A percentile compares a stretch with the other conserved stretches of the same genome.
Conservation (phyloP, 2,329 filamentous ascomycete species). For the Zarea fungicola region DNA sequence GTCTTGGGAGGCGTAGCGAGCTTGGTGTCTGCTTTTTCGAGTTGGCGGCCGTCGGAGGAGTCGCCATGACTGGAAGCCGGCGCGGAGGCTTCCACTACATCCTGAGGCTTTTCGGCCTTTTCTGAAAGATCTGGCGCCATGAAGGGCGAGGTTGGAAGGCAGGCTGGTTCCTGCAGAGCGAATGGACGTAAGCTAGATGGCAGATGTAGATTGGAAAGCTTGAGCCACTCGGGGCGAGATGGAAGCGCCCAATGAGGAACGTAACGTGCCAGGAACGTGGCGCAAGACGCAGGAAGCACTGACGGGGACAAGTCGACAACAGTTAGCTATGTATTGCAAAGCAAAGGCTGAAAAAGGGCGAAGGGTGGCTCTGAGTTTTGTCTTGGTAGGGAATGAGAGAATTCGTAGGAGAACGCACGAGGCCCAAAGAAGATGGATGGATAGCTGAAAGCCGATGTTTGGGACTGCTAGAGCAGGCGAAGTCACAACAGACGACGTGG, state of each 20-base stretch:
- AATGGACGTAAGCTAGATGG: not conserved
- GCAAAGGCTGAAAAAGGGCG: too few relatives aligned
- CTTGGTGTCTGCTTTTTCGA: slow-evolving; percentile 41
- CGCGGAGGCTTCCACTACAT: slow-evolving; percentile 22
- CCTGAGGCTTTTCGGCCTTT: slow-evolving; percentile 9
- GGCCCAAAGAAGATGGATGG: too few relatives aligned
- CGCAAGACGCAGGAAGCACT: not conserved
- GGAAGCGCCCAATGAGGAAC: not conserved
- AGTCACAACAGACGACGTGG: slow-evolving; percentile 6
- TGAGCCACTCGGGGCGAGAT: not conserved
- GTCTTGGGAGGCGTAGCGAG: slow-evolving; percentile 26
- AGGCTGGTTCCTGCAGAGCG: slow-evolving; percentile 1
- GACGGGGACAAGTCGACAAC: too few relatives aligned
- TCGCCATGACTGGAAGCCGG: slow-evolving; percentile 31
- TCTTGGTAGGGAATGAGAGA: too few relatives aligned
- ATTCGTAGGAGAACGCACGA: too few relatives aligned
- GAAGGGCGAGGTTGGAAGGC: slow-evolving; percentile 2
- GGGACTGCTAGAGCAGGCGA: not conserved
- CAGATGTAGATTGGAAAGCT: not conserved
- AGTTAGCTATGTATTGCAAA: too few relatives aligned
- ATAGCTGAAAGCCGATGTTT: too few relatives aligned
- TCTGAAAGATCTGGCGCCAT: slow-evolving; percentile 16
- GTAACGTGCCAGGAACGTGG: not conserved
- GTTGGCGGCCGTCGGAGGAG: slow-evolving; percentile 25
- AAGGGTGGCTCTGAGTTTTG: too few relatives aligned